phyloP scores from a whole-genome alignment of 2,329 filamentous ascomycete genomes.

The Alternaria sp. region DNA sequence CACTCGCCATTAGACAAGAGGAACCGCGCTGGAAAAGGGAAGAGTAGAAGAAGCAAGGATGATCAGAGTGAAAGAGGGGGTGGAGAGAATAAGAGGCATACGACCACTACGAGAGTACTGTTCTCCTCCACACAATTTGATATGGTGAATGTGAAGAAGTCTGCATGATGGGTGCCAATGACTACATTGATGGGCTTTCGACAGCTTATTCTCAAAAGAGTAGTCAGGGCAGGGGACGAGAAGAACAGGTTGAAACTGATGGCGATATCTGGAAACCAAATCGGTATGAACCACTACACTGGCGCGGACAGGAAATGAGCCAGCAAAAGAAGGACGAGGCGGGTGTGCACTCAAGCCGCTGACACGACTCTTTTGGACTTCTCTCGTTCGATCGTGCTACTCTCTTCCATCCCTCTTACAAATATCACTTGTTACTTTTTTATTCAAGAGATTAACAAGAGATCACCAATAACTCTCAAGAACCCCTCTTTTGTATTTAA shows the following conservation, averaged over 20 bases:
- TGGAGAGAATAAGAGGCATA: not conserved
- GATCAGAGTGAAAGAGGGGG: not conserved
- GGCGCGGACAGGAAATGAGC: not conserved
- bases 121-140: slow-evolving; percentile 4
- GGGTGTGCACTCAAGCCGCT: not conserved
- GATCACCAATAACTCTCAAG: no score
- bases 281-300: not conserved
- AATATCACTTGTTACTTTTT: no score
- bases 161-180: not conserved
- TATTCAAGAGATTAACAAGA: no score
- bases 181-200: not conserved
- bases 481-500: no score
- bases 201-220: not conserved
- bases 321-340: not conserved
- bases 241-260: not conserved
- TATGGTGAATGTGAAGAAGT: not conserved
- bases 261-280: not conserved
- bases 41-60: not conserved
- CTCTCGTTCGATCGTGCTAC: not conserved
- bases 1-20: slow-evolving; percentile 14
- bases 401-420: not conserved
- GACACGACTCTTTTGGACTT: not conserved
- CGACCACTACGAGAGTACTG: not conserved
- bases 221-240: not conserved
- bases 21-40: not conserved